These are phyloP conservation scores for Pachyrhizus erosus DNA, from an alignment of 306 rosid species.

Conservation along the genomic window DNA sequence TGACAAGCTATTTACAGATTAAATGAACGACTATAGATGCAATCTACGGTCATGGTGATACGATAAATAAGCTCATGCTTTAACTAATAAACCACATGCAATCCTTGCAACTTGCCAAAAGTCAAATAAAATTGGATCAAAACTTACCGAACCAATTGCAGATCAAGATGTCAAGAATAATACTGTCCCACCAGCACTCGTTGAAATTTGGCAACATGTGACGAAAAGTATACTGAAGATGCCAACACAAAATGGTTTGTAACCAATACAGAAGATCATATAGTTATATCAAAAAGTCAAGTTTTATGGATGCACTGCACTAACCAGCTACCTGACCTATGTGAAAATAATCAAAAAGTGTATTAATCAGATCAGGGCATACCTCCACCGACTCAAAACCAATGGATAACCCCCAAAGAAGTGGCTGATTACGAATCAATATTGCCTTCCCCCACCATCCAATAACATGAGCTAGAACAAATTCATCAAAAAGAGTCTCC, in stretches of 20 bases:
- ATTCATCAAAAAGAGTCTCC: constrained; percentile 98
- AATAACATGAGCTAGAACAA: constrained; percentile 93
- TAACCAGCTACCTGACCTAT: not conserved
- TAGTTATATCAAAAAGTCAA: not conserved
- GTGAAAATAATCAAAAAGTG: not conserved
- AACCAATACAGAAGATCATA: constrained; percentile 29
- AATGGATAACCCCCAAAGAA: constrained; percentile 91
- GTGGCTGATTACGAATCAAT: constrained; percentile 97
- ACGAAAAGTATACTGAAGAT: constrained; percentile 88
- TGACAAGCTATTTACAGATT: not conserved
- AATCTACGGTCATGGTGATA: not conserved
- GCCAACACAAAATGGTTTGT: constrained; percentile 33
- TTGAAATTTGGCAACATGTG: constrained; percentile 99
- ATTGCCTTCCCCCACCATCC: constrained; percentile 99
- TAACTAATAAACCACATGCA: constrained; percentile 12
- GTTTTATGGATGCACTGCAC: not conserved
- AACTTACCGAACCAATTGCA: constrained; percentile 99
- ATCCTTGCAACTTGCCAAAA: constrained; percentile 4
- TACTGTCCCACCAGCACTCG: constrained; percentile 99
- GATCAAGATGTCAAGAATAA: constrained; percentile 89
- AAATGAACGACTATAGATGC: not conserved
- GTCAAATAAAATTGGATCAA: not conserved
- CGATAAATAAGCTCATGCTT: constrained; percentile 3
- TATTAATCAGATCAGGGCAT: constrained; percentile 30
- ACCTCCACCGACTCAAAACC: constrained; percentile 99